These are phyloP conservation scores for Potentilla sterilis DNA, from an alignment of 306 rosid genomes.

Conservation along the genomic window DNA sequence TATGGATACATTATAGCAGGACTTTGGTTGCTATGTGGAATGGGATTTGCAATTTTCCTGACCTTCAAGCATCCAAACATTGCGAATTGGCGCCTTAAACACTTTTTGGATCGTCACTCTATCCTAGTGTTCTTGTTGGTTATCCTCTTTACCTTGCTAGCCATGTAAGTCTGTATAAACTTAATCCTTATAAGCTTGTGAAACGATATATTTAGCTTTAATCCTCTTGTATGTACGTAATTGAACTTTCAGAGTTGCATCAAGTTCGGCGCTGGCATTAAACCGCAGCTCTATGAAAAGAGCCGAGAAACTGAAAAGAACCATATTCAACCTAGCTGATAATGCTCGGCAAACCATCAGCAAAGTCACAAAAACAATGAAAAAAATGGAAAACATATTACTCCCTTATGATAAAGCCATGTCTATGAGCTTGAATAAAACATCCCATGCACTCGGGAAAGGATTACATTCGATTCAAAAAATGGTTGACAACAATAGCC, in stretches of 20 bases:
- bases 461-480: constrained; percentile 41
- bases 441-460: constrained; percentile 40
- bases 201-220: not conserved
- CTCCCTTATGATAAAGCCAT: constrained; percentile 53
- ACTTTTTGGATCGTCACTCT: constrained; percentile 36
- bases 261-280: constrained; percentile 48
- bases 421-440: constrained; percentile 36
- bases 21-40: constrained; percentile 63
- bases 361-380: constrained; percentile 41
- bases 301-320: constrained; percentile 48
- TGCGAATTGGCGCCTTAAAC: constrained; percentile 30
- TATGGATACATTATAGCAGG: constrained; percentile 60
- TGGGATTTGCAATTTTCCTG: constrained; percentile 44
- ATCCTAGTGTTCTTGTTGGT: constrained; percentile 37
- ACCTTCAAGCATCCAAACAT: constrained; percentile 31
- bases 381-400: constrained; percentile 49
- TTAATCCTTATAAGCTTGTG: too few relatives aligned
- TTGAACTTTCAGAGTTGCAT: constrained; percentile 48
- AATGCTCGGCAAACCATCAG: constrained; percentile 43
- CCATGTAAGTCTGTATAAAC: constrained; percentile 43
- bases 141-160: constrained; percentile 49
- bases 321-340: constrained; percentile 43
- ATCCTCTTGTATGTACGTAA: not conserved
- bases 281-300: constrained; percentile 39
- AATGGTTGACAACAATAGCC: constrained; percentile 38